phyloP scores from a whole-genome alignment of 495 filamentous ascomycete genomes.

The Parathielavia hyrcaniae region DNA sequence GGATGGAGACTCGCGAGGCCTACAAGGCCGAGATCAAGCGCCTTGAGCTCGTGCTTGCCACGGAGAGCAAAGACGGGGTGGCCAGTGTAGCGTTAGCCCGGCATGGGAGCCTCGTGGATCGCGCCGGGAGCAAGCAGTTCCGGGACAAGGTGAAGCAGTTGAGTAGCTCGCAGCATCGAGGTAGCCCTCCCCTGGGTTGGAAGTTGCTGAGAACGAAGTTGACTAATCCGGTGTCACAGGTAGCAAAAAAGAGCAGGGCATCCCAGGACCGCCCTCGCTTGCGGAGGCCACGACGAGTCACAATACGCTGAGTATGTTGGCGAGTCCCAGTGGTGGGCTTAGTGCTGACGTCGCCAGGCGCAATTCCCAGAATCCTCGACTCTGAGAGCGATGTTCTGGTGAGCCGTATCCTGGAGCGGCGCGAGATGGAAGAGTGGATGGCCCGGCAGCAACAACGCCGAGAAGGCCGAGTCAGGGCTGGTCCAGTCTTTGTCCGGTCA shows the following conservation, averaged over 20 bases:
- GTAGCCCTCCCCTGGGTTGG: conserved; percentile 7
- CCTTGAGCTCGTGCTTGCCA: conserved; percentile 44
- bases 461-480: not conserved
- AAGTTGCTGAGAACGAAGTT: not conserved
- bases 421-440: conserved; percentile 14
- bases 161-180: conserved; percentile 18
- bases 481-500: conserved; percentile 3
- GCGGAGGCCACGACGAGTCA: conserved; percentile 9
- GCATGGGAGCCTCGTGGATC: conserved; percentile 39
- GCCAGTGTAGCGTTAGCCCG: conserved; percentile 43
- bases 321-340: not conserved
- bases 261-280: not conserved
- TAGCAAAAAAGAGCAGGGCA: not conserved
- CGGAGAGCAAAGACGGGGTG: conserved; percentile 42
- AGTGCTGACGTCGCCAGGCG: conserved; percentile 1
- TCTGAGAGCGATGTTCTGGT: conserved; percentile 15
- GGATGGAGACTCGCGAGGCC: conserved; percentile 35
- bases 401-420: conserved; percentile 21
- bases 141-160: conserved; percentile 31
- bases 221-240: conserved; percentile 10
- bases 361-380: conserved; percentile 15
- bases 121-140: conserved; percentile 30
- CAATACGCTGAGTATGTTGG: conserved; percentile 12
- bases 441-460: not conserved
- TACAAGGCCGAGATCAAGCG: conserved; percentile 47